Evolutionary conservation across 2,329 filamentous ascomycete species (phyloP).

Genomic region (Cordyceps javanica): DNA sequence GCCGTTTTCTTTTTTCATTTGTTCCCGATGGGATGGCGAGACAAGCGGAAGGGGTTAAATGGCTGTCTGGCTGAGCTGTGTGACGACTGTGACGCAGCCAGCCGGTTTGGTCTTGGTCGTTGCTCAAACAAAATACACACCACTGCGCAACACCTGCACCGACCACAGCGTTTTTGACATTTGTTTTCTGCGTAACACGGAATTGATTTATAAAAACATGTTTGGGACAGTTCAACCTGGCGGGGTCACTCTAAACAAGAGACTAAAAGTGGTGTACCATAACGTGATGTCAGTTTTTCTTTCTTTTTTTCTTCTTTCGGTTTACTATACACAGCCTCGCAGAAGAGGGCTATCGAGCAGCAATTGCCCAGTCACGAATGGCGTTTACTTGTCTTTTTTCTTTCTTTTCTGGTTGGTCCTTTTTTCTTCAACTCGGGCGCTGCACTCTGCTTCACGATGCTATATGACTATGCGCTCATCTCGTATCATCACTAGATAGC

Average conservation of each 20-base stretch:
- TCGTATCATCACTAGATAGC: too few relatives aligned
- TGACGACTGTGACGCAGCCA: background rate
- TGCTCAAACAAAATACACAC: background rate
- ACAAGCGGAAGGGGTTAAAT: background rate
- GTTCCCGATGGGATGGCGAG: background rate
- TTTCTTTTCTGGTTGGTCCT: too few relatives aligned
- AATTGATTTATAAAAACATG: conserved; percentile 12
- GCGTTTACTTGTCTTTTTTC: conserved; percentile 8
- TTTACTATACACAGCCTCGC: conserved; percentile 5
- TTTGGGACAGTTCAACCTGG: conserved; percentile 20
- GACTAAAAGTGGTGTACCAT: conserved; percentile 16
- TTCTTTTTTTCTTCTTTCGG: background rate
- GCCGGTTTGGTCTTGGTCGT: background rate
- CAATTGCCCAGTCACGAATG: conserved; percentile 9
- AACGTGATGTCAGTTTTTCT: conserved; percentile 4
- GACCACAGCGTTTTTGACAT: background rate
- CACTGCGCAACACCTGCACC: background rate
- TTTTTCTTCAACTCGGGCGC: too few relatives aligned
- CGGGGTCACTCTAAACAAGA: conserved; percentile 12
- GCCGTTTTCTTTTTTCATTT: background rate
- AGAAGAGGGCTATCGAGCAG: conserved; percentile 10
- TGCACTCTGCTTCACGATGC: too few relatives aligned
- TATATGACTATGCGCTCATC: too few relatives aligned
- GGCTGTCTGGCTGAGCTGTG: background rate
- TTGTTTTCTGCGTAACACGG: conserved; percentile 13